These are phyloP conservation scores for Pseudonectria buxi DNA, from an alignment of 2,329 filamentous ascomycete species.

Conservation along the genomic window DNA sequence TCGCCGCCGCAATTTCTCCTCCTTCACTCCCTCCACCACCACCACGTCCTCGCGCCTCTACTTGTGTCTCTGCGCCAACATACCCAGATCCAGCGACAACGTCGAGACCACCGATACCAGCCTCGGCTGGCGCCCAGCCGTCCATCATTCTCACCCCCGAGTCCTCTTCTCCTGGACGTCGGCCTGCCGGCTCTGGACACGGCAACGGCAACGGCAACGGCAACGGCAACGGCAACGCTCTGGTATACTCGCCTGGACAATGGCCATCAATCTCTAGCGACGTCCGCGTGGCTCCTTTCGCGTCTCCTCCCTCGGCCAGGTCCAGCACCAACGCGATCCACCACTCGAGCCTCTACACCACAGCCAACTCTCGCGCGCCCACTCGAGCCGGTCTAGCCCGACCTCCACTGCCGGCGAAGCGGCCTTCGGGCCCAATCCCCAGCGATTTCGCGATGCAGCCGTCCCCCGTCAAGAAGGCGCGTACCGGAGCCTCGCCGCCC, in stretches of 20 bases:
- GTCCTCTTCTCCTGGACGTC: too few species aligned
- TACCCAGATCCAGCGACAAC: too few species aligned
- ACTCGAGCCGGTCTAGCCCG: slow-evolving; percentile 10
- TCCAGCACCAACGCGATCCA: slow-evolving; percentile 13
- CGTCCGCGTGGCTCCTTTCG: slow-evolving; percentile 12
- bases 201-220: too few species aligned
- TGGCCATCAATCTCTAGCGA: slow-evolving; percentile 6
- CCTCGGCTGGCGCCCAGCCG: too few species aligned
- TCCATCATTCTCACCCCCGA: too few species aligned
- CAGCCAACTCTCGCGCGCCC: slow-evolving; percentile 9
- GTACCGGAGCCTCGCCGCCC: slow-evolving; percentile 40
- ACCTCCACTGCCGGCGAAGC: slow-evolving; percentile 19
- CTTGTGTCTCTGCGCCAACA: too few species aligned
- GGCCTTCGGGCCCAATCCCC: slow-evolving; percentile 15
- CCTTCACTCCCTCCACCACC: not conserved
- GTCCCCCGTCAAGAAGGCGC: slow-evolving; percentile 39
- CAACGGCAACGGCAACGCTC: too few species aligned
- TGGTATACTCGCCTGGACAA: too few species aligned
- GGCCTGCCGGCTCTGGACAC: too few species aligned
- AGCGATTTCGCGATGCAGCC: slow-evolving; percentile 26
- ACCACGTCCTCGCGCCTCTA: not conserved
- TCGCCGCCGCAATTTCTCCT: not conserved
- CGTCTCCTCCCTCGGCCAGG: slow-evolving; percentile 4
- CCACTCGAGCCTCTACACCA: slow-evolving; percentile 14
- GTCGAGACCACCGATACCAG: too few species aligned